Evolutionary conservation across 1,139 yeast species (phyloP), one percentile per base, ranked within the genome.

Genomic region (Saccharomyces hybrid): DNA sequence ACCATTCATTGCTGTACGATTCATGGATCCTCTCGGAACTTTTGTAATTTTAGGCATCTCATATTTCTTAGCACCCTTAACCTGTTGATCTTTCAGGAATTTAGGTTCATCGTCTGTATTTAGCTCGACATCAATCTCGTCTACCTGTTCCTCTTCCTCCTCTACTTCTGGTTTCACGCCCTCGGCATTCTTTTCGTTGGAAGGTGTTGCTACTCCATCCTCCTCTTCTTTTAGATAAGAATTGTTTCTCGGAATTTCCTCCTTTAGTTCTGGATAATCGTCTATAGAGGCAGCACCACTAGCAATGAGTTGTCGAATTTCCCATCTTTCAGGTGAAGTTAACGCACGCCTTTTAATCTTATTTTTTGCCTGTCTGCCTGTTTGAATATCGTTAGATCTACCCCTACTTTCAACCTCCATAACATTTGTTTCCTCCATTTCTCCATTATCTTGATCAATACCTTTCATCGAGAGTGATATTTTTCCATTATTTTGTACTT

Each of bases 251-350:
- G 73, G 5, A 3, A 76, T 73, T 51, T 78, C 83, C 44, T 81
- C 86, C 41, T 75, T 76, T 1, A 86, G 69, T 53, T 85, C 95
- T 1, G 93, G 93, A 62, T 84, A 84, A 57, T 86, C 93, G 11
- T 82, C 78, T 0, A 85, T 81, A 2, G 83, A 76, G 0, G 82
- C 81, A 0, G 81, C 93, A 1, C 96, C 96, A 3, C 95, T 82
- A 0, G 95, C 86, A 34, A 86, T 84, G 38, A 88, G 73, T 64
- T 91, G 97, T 38, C 88, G 76, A 52, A 88, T 78, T 64, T 91
- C 97, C 96, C 97, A 91, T 55, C 91, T 73, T 68, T 91, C 98
- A 1, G 96, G 95, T 0, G 95, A 86, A 0, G 95, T 84, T 42
- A 86, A 69, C 52, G 88, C 73, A 62, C 83, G 76, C 55, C 75